Evolutionary conservation across 2,329 filamentous ascomycete genomes (phyloP), one percentile per base, ranked within the genome.

Genomic region (Fusarium lateritium): DNA sequence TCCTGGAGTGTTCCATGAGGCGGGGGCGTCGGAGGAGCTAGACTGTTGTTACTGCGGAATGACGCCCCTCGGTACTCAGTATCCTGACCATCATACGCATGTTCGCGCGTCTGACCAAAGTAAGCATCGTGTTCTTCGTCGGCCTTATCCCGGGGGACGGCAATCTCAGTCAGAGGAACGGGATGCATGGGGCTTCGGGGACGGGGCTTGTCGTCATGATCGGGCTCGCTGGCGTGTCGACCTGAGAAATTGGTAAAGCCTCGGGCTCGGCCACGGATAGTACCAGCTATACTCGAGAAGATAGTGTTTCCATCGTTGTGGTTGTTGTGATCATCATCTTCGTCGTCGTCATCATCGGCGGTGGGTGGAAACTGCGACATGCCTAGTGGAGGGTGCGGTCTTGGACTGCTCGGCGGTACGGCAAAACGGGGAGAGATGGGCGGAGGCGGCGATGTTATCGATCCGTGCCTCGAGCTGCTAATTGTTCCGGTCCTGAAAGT

Each of bases 351-450:
- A 21, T 91, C 86, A 11, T 90, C 87, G 10, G 75, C 71, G 13
- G 64, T 50, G 0, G 94, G 93, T 0, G 94, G 94, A 76, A 97
- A 93, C 36, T 88, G 89, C 1, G 94, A 92, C 93, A 97, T 97
- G 47, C 95, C 95, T 10, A 97, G 82, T 0, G 80, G 79, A 21
- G 81, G 74, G 49, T 79, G 77, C 42, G 78, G 56, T n/a, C 69
- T 69, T 7, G 73, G 73, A 55, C 78, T 69, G 51, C 62, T 60
- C 26, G 71, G 71, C 26, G 57, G 60, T 22, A 65, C 56, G 28
- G 52, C 50, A 34, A 65, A 63, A 15, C 66, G 58, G 69, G 65
- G 79, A 62, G 71, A 73, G 66, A 70, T 67, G 14, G 71, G 73
- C 5, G 75, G 71, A 1, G 76, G 73, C 4, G 76, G 75, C 4